phyloP scores from a whole-genome alignment of 768 basidiomycete genomes.

The Saitozyma podzolica region DNA sequence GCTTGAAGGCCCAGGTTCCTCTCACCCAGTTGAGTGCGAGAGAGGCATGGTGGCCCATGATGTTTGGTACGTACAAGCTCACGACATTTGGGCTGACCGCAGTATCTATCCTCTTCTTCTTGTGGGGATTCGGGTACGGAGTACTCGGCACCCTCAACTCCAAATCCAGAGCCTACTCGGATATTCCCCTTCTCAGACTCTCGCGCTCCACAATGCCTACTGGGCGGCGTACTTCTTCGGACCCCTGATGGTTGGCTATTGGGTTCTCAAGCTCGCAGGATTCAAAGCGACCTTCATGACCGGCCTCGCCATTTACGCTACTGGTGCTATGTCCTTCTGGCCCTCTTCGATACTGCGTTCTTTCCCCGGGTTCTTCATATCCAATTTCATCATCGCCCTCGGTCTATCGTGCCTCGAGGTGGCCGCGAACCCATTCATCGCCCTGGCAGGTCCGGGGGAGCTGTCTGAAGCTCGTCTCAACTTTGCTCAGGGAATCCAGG shows the following conservation, averaged over 20 bases:
- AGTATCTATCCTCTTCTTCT: constrained; percentile 41
- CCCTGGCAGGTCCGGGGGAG: too few relatives aligned
- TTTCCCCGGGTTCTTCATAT: constrained; percentile 37
- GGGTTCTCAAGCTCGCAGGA: too few relatives aligned
- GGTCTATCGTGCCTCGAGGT: constrained; percentile 42
- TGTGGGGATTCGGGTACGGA: constrained; percentile 48
- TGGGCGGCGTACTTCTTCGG: constrained; percentile 37
- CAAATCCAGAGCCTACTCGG: constrained; percentile 29
- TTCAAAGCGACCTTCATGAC: too few relatives aligned
- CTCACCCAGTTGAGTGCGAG: constrained; percentile 38
- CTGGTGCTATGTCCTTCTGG: too few relatives aligned
- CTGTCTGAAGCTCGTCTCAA: constrained; percentile 39
- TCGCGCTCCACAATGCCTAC: constrained; percentile 37
- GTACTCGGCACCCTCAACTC: constrained; percentile 41
- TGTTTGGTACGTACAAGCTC: constrained; percentile 28
- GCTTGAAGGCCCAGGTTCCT: constrained; percentile 21
- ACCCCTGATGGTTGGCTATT: constrained; percentile 34
- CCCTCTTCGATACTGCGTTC: constrained; percentile 34
- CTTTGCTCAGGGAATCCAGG: too few relatives aligned
- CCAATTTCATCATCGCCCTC: too few relatives aligned
- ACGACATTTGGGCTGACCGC: constrained; percentile 1
- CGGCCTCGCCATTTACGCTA: too few relatives aligned
- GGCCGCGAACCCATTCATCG: constrained; percentile 46
- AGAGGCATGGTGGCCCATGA: too few relatives aligned
- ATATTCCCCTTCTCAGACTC: constrained; percentile 20